Conservation (phyloP, 2,329 filamentous ascomycete species). For the Diaporthe amygdali region DNA sequence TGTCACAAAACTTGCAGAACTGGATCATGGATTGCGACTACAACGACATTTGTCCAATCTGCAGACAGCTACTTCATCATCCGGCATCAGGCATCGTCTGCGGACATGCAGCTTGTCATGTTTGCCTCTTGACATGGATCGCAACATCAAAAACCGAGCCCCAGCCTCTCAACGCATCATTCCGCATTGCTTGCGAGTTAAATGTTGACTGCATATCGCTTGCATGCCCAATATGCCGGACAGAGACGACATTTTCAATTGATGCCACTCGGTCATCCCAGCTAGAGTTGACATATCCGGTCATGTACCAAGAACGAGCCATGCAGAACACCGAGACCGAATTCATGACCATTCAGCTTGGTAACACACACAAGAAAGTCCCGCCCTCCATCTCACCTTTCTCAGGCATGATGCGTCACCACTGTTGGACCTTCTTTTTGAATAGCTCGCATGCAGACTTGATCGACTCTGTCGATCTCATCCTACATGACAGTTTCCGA, state of each 20-base stretch:
- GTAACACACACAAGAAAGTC: constrained; percentile 15
- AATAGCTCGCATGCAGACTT: neutral
- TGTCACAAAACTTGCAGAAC: neutral
- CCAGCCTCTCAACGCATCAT: neutral
- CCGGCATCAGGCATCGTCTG: neutral
- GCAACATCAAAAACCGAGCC: neutral
- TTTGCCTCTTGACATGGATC: constrained; percentile 15
- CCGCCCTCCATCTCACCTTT: constrained; percentile 5
- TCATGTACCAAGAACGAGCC: neutral
- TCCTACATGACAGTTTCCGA: neutral
- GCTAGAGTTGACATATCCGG: neutral
- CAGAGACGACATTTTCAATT: neutral
- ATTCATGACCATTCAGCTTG: constrained; percentile 12
- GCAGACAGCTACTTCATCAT: neutral
- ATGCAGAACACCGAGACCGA: neutral
- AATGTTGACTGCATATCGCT: neutral
- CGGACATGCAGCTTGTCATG: neutral
- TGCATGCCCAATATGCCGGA: neutral
- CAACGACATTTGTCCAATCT: constrained; percentile 11
- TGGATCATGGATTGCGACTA: neutral
- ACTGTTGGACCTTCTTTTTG: constrained; percentile 11
- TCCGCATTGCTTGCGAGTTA: neutral
- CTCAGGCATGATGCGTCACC: neutral
- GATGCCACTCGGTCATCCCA: neutral
- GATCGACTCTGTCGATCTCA: constrained; percentile 17